Percentiles rank a stretch among this genome's conserved stretches.
Conservation (phyloP, 768 basidiomycete species). For the Naganishia antarctica region DNA sequence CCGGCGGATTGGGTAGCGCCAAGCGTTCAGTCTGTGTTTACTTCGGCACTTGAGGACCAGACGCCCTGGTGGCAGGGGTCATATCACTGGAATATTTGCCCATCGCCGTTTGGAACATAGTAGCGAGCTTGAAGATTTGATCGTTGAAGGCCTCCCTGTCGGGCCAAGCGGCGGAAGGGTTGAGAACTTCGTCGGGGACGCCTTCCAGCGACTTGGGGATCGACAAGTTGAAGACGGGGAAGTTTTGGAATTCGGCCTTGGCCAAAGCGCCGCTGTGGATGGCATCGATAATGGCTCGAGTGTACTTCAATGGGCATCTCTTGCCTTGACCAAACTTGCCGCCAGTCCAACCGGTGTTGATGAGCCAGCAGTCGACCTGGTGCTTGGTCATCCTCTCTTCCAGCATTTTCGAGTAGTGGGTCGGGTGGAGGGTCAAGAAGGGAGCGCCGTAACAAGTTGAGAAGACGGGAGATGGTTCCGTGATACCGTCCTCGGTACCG, state of each 20-base stretch:
- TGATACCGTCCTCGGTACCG: constrained; percentile 96
- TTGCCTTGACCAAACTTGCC: constrained; percentile 89
- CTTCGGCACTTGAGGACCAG: constrained; percentile 59
- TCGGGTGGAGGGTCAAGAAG: constrained; percentile 97
- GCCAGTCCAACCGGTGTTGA: constrained; percentile 87
- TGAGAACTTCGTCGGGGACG: constrained; percentile 83
- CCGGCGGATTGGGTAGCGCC: too few species aligned
- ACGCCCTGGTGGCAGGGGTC: constrained; percentile 68
- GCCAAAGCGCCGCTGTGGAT: constrained; percentile 90
- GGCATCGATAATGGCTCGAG: constrained; percentile 91
- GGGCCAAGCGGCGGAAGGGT: constrained; percentile 73
- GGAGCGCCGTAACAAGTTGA: constrained; percentile 98
- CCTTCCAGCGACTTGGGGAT: constrained; percentile 78
- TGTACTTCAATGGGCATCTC: constrained; percentile 93
- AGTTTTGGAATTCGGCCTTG: constrained; percentile 78
- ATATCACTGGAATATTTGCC: constrained; percentile 85
- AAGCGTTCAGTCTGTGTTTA: background rate
- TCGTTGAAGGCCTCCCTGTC: constrained; percentile 83
- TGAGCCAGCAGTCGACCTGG: constrained; percentile 91
- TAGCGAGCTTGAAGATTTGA: constrained; percentile 78
- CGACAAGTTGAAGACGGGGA: constrained; percentile 71
- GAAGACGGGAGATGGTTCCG: constrained; percentile 98
- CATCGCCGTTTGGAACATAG: constrained; percentile 94
- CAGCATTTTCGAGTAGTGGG: constrained; percentile 94
- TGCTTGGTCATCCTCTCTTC: constrained; percentile 85